A percentile compares a stretch with the other conserved stretches of the same genome.
phyloP scores from a whole-genome alignment of 2,329 filamentous ascomycete genomes.

The Celoporthe dispersa region DNA sequence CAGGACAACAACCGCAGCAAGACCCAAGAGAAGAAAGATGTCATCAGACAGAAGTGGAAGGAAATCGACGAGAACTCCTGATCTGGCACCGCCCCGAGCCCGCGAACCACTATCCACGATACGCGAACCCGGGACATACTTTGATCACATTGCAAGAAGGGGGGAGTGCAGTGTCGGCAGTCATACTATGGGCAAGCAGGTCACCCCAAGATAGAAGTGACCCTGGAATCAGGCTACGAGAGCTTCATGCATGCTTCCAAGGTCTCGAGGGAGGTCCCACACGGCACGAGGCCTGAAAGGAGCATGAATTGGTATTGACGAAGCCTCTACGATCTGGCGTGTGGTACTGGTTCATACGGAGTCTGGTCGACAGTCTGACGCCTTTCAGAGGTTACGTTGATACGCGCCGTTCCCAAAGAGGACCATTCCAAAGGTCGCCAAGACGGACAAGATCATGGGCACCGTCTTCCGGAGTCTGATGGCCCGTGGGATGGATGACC shows the following conservation, averaged over 20 bases:
- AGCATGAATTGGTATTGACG: not conserved
- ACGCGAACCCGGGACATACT: not conserved
- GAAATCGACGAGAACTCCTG: conserved; percentile 76
- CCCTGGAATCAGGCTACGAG: not conserved
- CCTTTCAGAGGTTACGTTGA: conserved; percentile 12
- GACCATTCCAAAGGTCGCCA: conserved; percentile 78
- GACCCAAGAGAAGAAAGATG: conserved; percentile 70
- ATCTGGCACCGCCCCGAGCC: conserved; percentile 38
- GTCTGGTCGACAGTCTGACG: not conserved
- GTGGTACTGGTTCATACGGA: not conserved
- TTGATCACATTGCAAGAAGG: not conserved
- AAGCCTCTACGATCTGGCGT: not conserved
- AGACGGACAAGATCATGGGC: conserved; percentile 75
- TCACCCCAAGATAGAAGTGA: not conserved
- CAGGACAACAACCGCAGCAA: conserved; percentile 76
- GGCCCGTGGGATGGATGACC: conserved; percentile 83
- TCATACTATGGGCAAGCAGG: not conserved
- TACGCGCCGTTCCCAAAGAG: conserved; percentile 72
- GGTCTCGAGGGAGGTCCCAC: not conserved
- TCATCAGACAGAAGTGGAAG: conserved; percentile 77
- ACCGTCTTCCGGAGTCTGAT: conserved; percentile 84
- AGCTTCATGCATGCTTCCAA: not conserved
- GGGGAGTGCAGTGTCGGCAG: not conserved
- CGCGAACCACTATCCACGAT: conserved; percentile 1
- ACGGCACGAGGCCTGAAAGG: not conserved